Base-by-base conservation (phyloP, 2,329 filamentous ascomycete species). In the Stachybotrys chlorohalonatus region DNA sequence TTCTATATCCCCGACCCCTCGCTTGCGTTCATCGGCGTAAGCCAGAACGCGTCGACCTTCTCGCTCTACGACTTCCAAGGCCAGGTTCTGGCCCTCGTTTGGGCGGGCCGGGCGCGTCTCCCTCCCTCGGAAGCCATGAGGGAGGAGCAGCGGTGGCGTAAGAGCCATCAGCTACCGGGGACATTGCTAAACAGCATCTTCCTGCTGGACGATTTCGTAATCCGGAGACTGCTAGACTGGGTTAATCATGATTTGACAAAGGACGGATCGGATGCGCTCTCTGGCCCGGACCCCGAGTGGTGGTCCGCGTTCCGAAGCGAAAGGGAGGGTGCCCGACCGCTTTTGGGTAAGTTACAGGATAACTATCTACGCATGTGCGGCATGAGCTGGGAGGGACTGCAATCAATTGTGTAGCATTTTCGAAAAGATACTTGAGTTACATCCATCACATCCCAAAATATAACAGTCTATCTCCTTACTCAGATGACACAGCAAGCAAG, bases 11-110 rank as follows among this genome's bases (percentile, higher is more conserved):
- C 77, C 0, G 84, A 89, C 56, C 83, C 85, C 0, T 80, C 81
- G 0, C 70, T 89, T 1, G 71, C 75, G 0, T 88, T 88, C 58
- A 71, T 88, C 16, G 85, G 85, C 0, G 79, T 85, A 0, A 84
- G 83, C 0, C 87, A 83, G 61, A 81, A 86, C 61, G 81, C 81
- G 0, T 83, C 84, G 0, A 88, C 85, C 0, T 89, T 88, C 61
- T 83, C 82, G 0, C 71, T 88, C 0, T 89, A 87, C 57, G 85
- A 89, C 56, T 87, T 86, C 59, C 86, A 89, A 63, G 84, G 83
- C 0, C 80, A 85, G 58, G 78, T 76, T 0, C 70, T 86, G 0
- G 79, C 84, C 0, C 75, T 80, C 3, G 77, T 85, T 0, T 73
- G 84, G 5, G 71, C 79, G 0, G 82, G 81, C 0, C 70, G 73